phyloP scores from a whole-genome alignment of 495 filamentous ascomycete genomes.

The Aspergillus carlsbadensis region DNA sequence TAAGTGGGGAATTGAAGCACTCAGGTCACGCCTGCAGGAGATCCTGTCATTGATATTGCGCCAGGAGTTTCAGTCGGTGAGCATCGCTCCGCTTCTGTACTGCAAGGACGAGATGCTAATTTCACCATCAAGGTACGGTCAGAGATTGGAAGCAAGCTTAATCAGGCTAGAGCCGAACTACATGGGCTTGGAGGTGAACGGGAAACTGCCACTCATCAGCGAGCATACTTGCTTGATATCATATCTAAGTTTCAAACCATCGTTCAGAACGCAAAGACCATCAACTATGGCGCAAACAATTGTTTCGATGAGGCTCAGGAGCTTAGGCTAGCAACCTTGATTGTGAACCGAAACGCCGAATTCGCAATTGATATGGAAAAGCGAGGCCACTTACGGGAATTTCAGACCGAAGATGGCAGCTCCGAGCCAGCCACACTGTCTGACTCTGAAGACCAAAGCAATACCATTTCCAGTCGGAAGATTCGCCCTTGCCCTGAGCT shows the following conservation, averaged over 20 bases:
- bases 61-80: conserved; percentile 10
- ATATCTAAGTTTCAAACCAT: conserved; percentile 42
- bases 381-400: not conserved
- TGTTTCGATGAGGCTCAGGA: conserved; percentile 31
- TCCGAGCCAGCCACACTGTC: too few relatives aligned
- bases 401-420: too few relatives aligned
- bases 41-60: conserved; percentile 9
- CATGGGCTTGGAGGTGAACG: conserved; percentile 45
- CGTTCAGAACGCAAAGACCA: conserved; percentile 33
- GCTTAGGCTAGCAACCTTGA: conserved; percentile 45
- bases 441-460: too few relatives aligned
- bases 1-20: conserved; percentile 48
- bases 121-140: conserved; percentile 33
- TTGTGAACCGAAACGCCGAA: conserved; percentile 37
- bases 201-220: conserved; percentile 40
- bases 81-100: not conserved
- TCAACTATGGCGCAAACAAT: conserved; percentile 40
- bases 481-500: too few relatives aligned
- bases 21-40: conserved; percentile 33
- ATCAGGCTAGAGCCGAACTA: conserved; percentile 27
- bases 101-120: not conserved
- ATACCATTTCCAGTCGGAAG: too few relatives aligned
- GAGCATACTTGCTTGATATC: conserved; percentile 41
- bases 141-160: conserved; percentile 44
- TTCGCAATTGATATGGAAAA: conserved; percentile 29